Conservation (phyloP, 2,329 filamentous ascomycete species). For the Alternaria burnsii region DNA sequence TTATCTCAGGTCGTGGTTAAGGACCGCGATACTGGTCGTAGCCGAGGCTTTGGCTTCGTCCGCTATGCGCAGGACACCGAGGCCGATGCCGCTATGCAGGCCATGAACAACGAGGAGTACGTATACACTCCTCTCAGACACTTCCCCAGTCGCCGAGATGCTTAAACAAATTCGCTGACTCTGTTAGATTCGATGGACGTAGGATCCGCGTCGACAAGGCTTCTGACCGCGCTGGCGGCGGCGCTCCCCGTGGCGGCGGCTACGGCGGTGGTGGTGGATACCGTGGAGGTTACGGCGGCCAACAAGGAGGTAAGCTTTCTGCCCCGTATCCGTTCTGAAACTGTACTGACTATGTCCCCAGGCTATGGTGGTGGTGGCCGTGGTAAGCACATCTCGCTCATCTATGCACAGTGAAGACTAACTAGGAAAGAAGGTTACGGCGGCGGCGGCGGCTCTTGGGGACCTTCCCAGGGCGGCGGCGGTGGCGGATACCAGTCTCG, state of each 20-base stretch:
- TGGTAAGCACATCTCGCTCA: slow-evolving; percentile 35
- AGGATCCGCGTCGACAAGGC: slow-evolving; percentile 96
- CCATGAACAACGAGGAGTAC: slow-evolving; percentile 90
- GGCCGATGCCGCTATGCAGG: slow-evolving; percentile 77
- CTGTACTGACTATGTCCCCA: slow-evolving; percentile 11
- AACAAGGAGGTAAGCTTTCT: slow-evolving; percentile 31
- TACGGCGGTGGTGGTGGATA: slow-evolving; percentile 40
- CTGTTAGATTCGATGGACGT: slow-evolving; percentile 84
- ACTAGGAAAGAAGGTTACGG: slow-evolving; percentile 22
- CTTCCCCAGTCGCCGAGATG: neutral
- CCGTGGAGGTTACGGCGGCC: slow-evolving; percentile 37
- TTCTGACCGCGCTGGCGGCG: slow-evolving; percentile 73
- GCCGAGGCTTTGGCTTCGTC: slow-evolving; percentile 97
- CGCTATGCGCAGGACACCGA: slow-evolving; percentile 81
- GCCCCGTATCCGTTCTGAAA: neutral
- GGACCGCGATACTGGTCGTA: slow-evolving; percentile 94
- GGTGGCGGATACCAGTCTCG: slow-evolving; percentile 45
- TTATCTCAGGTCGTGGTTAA: slow-evolving; percentile 86
- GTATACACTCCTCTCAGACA: neutral
- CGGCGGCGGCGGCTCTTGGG: slow-evolving; percentile 39
- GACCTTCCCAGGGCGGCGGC: slow-evolving; percentile 35
- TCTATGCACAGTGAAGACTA: slow-evolving; percentile 5
- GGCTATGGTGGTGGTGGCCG: slow-evolving; percentile 42
- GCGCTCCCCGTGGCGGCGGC: slow-evolving; percentile 51
- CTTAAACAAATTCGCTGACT: slow-evolving; percentile 22